Percentiles rank a stretch among this genome's conserved stretches.
phyloP scores from a whole-genome alignment of 148 eudicot genomes.

The Mesembryanthemum crystallinum region DNA sequence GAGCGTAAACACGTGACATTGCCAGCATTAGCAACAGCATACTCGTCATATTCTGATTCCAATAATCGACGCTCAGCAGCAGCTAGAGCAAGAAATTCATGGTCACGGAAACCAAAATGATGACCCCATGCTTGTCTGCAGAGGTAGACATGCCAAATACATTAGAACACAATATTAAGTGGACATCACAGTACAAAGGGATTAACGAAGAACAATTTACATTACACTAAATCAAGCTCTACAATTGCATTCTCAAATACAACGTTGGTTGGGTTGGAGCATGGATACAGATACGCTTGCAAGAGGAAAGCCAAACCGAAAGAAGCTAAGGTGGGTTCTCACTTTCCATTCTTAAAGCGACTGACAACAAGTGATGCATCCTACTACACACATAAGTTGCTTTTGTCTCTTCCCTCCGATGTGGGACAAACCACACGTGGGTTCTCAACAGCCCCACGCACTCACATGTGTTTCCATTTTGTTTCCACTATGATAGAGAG shows the following conservation, averaged over 20 bases:
- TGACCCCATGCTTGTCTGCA: slow-evolving; percentile 73
- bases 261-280: too few relatives aligned
- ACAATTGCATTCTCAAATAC: background rate
- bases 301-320: too few relatives aligned
- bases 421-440: too few relatives aligned
- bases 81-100: slow-evolving; percentile 58
- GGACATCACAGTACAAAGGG: background rate
- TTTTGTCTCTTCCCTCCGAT: too few relatives aligned
- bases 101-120: slow-evolving; percentile 51
- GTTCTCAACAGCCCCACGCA: too few relatives aligned
- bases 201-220: background rate
- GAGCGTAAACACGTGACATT: slow-evolving; percentile 60
- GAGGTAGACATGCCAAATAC: slow-evolving; percentile 11
- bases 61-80: slow-evolving; percentile 60
- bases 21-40: slow-evolving; percentile 51
- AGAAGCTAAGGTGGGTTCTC: too few relatives aligned
- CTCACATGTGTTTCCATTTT: too few relatives aligned
- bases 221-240: background rate
- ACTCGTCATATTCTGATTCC: slow-evolving; percentile 76
- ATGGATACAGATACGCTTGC: too few relatives aligned
- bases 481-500: too few relatives aligned
- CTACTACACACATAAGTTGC: too few relatives aligned
- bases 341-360: too few relatives aligned
- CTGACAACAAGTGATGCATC: too few relatives aligned
- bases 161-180: background rate